Base-by-base conservation (phyloP, 1,284 basidiomycete species). In the Agroathelia rolfsii region DNA sequence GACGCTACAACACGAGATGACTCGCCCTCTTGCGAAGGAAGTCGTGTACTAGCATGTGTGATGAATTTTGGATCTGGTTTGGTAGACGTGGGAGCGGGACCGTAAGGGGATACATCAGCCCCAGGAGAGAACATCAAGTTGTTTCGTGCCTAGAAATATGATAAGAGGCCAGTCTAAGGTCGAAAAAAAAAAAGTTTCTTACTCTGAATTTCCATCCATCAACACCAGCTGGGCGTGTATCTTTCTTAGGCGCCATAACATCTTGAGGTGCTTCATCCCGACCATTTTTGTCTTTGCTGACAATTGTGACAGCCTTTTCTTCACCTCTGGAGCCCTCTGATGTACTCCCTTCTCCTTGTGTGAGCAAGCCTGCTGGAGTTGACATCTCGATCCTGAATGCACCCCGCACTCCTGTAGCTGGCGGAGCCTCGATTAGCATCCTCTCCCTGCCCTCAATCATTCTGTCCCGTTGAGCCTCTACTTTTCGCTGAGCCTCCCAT, bases 71-170 rank as follows among this genome's bases (percentile, higher is more conserved):
- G 71, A 37, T 72, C 69, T 9, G 59, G 44, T 26, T 62, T 62
- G 13, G 51, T 40, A 10, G 45, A 41, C 24, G 52, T 50, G 3
- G 50, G 44, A n/a, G 57, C 50, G 6, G 59, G 56, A 41, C 75
- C 69, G 46, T 88, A 86, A 0, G 88, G 86, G n/a, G 80, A 73
- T 18, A 71, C 62, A 50, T 96, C 81, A 17, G 86, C 86, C 49
- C 94, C 92, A 2, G 92, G 90, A 1, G 81, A 53, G 49, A 93
- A 96, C 87, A 94, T 93, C 34, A 96, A 66, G 6, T 82, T 76
- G 60, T 96, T 96, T 36, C 90, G 76, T 18, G 85, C 70, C 87
- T 90, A 44, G 6, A 36, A 24, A 30, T 14, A 19, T 26, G 37
- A 37, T 12, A 20, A 41, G 28, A 32, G 34, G 30, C 35, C 22